Base-by-base conservation (phyloP, 768 basidiomycete genomes). In the Butyriboletus loyo region DNA sequence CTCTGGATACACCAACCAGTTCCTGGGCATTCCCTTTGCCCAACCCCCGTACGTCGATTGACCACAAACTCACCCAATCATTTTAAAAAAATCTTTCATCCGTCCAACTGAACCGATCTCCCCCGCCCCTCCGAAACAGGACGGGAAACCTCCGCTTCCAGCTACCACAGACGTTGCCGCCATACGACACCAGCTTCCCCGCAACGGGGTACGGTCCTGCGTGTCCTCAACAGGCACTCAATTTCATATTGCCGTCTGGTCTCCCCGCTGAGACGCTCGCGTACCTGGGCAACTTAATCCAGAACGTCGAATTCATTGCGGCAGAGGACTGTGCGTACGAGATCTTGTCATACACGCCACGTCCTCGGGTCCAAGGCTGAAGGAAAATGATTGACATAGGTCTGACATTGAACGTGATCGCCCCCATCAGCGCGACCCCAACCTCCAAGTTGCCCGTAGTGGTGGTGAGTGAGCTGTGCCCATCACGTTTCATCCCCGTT, bases 351-450 rank as follows among this genome's bases (percentile, higher is more conserved):
- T n/a, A 9, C 3, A 2, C 0, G 9, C n/a, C 7, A 6, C 2
- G 1, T 49, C 31, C 13, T 21, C 3, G 19, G 2, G 5, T 37
- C 6, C 14, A 8, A 15, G 8, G 15, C 21, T 40, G 5, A 48
- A 14, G 31, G 10, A 21, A 9, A 5, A 44, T 34, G 25, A n/a
- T 4, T 24, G 27, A 17, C 1, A 10, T 24, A 60, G 81, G 82
- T 65, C 67, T 84, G 19, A 80, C 75, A 1, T 52, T 85, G 34
- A 82, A 84, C 54, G 74, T 84, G 17, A 58, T 80, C 25, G 74
- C 72, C 46, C 81, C 83, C 5, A 61, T 66, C 1, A 63, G 55
- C 32, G 72, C 77, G 1, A 74, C 72, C 0, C 49, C 75, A 2
- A 58, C 59, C 0, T 75, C 75, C 9, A 77, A 77, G 46, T 66